phyloP scores from a whole-genome alignment of 345 rosid genomes.

The Cardamine occulta region DNA sequence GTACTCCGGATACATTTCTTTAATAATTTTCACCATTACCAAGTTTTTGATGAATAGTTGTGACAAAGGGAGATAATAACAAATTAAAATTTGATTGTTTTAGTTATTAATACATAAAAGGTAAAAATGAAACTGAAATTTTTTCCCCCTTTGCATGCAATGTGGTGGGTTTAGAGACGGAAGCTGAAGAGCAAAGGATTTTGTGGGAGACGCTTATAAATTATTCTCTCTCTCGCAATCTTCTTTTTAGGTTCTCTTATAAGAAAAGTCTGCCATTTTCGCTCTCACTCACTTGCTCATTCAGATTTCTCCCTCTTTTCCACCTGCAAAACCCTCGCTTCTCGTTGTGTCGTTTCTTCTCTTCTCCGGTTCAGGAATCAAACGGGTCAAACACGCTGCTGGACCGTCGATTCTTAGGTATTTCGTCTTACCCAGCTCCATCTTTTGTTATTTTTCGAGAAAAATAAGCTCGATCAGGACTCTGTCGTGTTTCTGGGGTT shows the following conservation, averaged over 20 bases:
- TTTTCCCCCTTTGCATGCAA: constrained; percentile 37
- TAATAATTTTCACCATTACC: background rate
- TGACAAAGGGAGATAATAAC: too few relatives aligned
- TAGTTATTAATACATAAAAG: background rate
- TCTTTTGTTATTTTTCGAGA: background rate
- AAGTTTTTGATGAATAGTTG: too few relatives aligned
- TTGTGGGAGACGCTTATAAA: background rate
- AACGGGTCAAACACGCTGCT: background rate
- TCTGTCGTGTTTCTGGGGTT: constrained; percentile 4
- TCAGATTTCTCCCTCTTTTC: constrained; percentile 32
- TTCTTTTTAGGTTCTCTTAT: constrained; percentile 1
- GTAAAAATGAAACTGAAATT: background rate
- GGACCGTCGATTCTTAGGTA: constrained; percentile 34
- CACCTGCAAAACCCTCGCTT: constrained; percentile 15
- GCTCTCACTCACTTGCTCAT: background rate
- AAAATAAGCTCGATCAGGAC: constrained; percentile 8
- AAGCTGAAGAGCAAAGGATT: constrained; percentile 23
- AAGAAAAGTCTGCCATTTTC: constrained; percentile 27
- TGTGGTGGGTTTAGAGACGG: constrained; percentile 3
- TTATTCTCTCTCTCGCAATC: background rate
- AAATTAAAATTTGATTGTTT: background rate
- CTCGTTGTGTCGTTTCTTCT: constrained; percentile 14
- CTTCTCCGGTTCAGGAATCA: constrained; percentile 7
- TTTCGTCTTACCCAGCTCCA: constrained; percentile 15
- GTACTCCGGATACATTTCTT: background rate